phyloP scores from a whole-genome alignment of 1,284 basidiomycete species.

The Trichosporon faecale region DNA sequence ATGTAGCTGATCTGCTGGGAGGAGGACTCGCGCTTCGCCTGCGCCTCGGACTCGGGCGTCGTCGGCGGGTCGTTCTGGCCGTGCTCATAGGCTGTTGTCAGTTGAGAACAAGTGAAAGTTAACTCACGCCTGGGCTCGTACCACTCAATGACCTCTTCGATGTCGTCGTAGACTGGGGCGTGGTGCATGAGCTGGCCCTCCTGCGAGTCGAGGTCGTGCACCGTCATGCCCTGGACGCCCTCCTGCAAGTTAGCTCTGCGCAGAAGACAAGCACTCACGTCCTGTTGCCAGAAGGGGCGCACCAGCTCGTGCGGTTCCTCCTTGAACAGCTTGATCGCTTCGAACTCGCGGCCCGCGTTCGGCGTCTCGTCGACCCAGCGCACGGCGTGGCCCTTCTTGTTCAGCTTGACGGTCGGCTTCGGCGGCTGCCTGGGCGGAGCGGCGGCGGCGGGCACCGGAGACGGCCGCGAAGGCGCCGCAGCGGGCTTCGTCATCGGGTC shows the following conservation, averaged over 20 bases:
- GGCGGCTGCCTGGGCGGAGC: not conserved
- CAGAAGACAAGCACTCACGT: slow-evolving; percentile 16
- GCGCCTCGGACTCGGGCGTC: slow-evolving; percentile 28
- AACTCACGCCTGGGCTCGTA: slow-evolving; percentile 30
- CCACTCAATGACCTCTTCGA: slow-evolving; percentile 39
- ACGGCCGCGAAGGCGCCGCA: not conserved
- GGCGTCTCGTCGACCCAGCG: slow-evolving; percentile 35
- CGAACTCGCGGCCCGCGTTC: slow-evolving; percentile 28
- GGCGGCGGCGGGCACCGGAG: not conserved
- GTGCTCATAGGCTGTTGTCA: slow-evolving; percentile 7
- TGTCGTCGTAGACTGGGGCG: slow-evolving; percentile 17
- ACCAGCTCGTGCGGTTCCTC: slow-evolving; percentile 39
- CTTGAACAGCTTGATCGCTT: slow-evolving; percentile 31
- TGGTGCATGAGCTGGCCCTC: slow-evolving; percentile 37
- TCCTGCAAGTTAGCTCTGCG: slow-evolving; percentile 15
- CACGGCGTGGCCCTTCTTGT: slow-evolving; percentile 37
- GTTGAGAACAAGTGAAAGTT: not conserved
- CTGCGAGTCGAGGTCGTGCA: slow-evolving; percentile 33
- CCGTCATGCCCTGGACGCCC: slow-evolving; percentile 30
- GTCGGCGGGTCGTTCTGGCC: not conserved
- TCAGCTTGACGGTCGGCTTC: slow-evolving; percentile 28
- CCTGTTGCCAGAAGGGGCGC: slow-evolving; percentile 28
- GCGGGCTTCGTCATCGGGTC: slow-evolving; percentile 12
- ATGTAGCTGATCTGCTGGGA: slow-evolving; percentile 32
- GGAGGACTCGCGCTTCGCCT: slow-evolving; percentile 37